phyloP scores from a whole-genome alignment of 2,329 filamentous ascomycete species.

The Tolypocladium cylindrosporum region DNA sequence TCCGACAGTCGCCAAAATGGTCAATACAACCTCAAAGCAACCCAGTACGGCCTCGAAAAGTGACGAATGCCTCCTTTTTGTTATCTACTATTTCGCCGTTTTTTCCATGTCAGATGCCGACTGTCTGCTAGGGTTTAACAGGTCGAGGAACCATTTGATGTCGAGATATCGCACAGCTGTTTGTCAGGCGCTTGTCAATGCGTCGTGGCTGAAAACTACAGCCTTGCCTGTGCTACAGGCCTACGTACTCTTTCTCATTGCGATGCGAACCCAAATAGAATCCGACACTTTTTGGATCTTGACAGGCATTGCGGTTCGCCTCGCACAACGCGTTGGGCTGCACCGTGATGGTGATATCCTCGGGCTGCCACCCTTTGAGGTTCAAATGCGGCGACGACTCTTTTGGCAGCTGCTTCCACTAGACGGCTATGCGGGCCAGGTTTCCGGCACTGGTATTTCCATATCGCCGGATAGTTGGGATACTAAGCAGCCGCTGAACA shows the following conservation, averaged over 20 bases:
- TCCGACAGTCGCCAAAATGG: not conserved
- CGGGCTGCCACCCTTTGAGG: not conserved
- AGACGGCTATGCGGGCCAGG: not conserved
- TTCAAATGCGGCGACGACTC: not conserved
- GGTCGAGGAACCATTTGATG: not conserved
- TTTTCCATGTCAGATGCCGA: not conserved
- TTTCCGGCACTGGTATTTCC: not conserved
- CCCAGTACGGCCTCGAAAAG: not conserved
- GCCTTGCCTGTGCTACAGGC: not conserved
- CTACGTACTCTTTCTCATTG: not conserved
- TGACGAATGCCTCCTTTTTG: not conserved
- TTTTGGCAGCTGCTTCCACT: not conserved
- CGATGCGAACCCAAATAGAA: not conserved
- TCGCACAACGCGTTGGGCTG: not conserved
- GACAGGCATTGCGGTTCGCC: not conserved
- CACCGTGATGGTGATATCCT: not conserved
- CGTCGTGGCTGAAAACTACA: not conserved
- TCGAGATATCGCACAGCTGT: not conserved
- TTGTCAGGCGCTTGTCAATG: not conserved
- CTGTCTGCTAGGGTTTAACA: not conserved
- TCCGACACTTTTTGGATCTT: not conserved
- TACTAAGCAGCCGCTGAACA: not conserved
- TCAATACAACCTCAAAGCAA: not conserved
- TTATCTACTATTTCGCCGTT: not conserved
- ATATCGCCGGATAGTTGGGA: not conserved